These are phyloP conservation scores for Cladosporium colombiae DNA, from an alignment of 2,329 filamentous ascomycete species.

Conservation along the genomic window DNA sequence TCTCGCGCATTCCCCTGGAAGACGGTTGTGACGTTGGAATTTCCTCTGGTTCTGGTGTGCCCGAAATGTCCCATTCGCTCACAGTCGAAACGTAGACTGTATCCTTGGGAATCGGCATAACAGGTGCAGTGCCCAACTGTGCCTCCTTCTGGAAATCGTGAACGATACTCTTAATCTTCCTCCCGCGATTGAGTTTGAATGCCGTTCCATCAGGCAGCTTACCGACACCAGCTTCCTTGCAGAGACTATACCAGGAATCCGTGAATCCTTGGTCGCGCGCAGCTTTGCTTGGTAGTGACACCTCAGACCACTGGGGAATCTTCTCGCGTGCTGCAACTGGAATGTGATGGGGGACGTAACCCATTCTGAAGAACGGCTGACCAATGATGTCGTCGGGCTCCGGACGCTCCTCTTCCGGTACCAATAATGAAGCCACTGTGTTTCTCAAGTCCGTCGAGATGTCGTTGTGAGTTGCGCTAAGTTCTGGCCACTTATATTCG, in stretches of 20 bases:
- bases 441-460: conserved; percentile 77
- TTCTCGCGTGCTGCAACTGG: conserved; percentile 47
- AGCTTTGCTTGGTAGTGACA: conserved; percentile 45
- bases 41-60: conserved; percentile 42
- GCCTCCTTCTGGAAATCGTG: conserved; percentile 53
- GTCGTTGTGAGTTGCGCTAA: conserved; percentile 65
- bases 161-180: conserved; percentile 51
- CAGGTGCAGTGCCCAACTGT: conserved; percentile 48
- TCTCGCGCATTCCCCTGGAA: conserved; percentile 47
- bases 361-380: conserved; percentile 76
- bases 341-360: conserved; percentile 65
- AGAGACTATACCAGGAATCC: conserved; percentile 53
- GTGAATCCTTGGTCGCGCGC: conserved; percentile 50
- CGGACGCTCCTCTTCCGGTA: conserved; percentile 73
- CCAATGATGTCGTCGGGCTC: conserved; percentile 76
- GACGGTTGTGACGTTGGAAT: conserved; percentile 30
- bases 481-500: conserved; percentile 77
- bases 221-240: conserved; percentile 53
- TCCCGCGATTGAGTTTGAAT: conserved; percentile 50
- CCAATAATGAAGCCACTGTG: conserved; percentile 72
- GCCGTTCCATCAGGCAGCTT: conserved; percentile 48
- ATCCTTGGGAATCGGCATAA: conserved; percentile 51
- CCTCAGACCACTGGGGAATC: conserved; percentile 50
- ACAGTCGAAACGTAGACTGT: conserved; percentile 48
- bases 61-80: conserved; percentile 34